Conservation (phyloP, 495 filamentous ascomycete species). For the Penicillium psychrofluorescens region DNA sequence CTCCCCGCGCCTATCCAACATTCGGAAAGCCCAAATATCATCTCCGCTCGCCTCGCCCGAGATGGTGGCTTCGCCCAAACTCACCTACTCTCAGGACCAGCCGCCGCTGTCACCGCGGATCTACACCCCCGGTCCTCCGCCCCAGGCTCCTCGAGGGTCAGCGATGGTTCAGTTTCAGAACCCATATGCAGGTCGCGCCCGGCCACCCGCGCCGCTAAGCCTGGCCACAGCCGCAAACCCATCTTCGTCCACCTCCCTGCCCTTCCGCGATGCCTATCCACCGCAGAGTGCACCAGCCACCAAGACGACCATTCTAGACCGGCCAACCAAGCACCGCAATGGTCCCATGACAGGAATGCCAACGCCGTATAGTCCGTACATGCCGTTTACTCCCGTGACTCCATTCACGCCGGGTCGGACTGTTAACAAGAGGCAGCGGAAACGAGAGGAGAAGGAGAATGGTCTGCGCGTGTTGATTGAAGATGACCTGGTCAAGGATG, state of each 20-base stretch:
- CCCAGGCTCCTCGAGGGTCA: constrained; percentile 20
- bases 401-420: constrained; percentile 76
- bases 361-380: constrained; percentile 83
- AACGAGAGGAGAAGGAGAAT: constrained; percentile 38
- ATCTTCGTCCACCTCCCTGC: constrained; percentile 31
- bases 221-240: constrained; percentile 24
- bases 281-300: constrained; percentile 53
- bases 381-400: constrained; percentile 82
- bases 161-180: too few relatives aligned
- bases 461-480: constrained; percentile 35
- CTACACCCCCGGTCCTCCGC: constrained; percentile 52
- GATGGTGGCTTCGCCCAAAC: constrained; percentile 11
- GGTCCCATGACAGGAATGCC: constrained; percentile 70
- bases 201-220: constrained; percentile 28
- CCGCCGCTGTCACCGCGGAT: constrained; percentile 51
- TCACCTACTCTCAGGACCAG: constrained; percentile 40
- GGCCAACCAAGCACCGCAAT: constrained; percentile 45
- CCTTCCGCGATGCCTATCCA: constrained; percentile 49
- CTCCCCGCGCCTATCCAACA: constrained; percentile 39
- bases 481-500: constrained; percentile 44
- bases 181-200: constrained; percentile 9
- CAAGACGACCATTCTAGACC: constrained; percentile 74
- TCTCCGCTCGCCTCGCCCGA: constrained; percentile 49
- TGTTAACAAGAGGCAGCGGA: constrained; percentile 68
- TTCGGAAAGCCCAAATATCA: constrained; percentile 51